Conservation (phyloP, 2,329 filamentous ascomycete genomes). For the Trematosphaeria pertusa region DNA sequence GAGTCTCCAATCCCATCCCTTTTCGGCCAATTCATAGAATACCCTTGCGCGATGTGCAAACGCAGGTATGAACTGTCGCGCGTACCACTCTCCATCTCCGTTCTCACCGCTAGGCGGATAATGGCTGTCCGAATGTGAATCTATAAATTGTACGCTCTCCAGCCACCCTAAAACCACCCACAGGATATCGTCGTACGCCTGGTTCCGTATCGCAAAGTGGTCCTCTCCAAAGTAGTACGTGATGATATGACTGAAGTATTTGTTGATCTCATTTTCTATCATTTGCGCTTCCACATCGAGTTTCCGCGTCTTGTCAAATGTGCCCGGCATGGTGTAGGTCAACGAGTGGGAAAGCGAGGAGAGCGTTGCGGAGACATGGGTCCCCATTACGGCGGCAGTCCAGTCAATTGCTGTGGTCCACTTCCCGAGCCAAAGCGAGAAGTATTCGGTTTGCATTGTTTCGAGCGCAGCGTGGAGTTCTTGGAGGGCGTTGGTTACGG, state of each 20-base stretch:
- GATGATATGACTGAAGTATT: slow-evolving; percentile 78
- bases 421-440: slow-evolving; percentile 75
- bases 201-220: slow-evolving; percentile 72
- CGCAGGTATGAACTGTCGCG: slow-evolving; percentile 73
- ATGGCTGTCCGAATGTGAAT: slow-evolving; percentile 70
- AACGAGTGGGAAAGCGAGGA: slow-evolving; percentile 72
- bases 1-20: slow-evolving; percentile 81
- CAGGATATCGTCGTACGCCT: slow-evolving; percentile 92
- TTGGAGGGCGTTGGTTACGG: slow-evolving; percentile 30
- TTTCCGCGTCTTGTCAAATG: slow-evolving; percentile 34
- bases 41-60: slow-evolving; percentile 84
- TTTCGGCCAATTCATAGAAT: slow-evolving; percentile 82
- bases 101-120: slow-evolving; percentile 50
- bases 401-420: slow-evolving; percentile 92
- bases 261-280: slow-evolving; percentile 80
- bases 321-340: slow-evolving; percentile 49
- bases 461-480: slow-evolving; percentile 65
- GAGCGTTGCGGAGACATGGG: slow-evolving; percentile 76
- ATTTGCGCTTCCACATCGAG: slow-evolving; percentile 51
- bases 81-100: slow-evolving; percentile 67
- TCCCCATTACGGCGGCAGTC: slow-evolving; percentile 86
- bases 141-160: slow-evolving; percentile 78
- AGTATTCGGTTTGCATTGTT: slow-evolving; percentile 80
- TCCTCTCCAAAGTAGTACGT: slow-evolving; percentile 90
- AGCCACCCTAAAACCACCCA: slow-evolving; percentile 96